Conservation (phyloP, 2,329 filamentous ascomycete species). For the Allantophomopsis cytisporea region DNA sequence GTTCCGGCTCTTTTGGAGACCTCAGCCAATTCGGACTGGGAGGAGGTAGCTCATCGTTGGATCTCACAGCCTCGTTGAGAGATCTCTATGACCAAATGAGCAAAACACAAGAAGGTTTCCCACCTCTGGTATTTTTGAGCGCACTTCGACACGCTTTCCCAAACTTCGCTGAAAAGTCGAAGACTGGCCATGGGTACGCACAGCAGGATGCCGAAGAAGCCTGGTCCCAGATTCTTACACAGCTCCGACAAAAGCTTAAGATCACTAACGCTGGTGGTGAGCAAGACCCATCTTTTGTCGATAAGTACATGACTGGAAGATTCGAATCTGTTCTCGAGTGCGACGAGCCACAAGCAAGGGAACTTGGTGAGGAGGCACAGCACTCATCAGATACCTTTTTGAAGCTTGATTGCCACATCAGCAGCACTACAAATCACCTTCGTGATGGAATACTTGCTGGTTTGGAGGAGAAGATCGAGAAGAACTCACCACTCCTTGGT, state of each 20-base stretch:
- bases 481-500: conserved; percentile 64
- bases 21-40: conserved; percentile 35
- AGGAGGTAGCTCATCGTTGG: conserved; percentile 32
- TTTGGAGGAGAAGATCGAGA: conserved; percentile 81
- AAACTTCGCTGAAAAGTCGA: conserved; percentile 84
- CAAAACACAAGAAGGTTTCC: conserved; percentile 76
- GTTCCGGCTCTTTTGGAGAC: conserved; percentile 21
- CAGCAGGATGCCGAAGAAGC: conserved; percentile 98
- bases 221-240: conserved; percentile 87
- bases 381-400: conserved; percentile 63
- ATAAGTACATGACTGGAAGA: conserved; percentile 78
- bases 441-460: conserved; percentile 75
- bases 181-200: conserved; percentile 73
- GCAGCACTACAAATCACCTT: conserved; percentile 73
- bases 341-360: conserved; percentile 66
- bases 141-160: conserved; percentile 70
- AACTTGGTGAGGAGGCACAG: conserved; percentile 58
- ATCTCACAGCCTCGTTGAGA: conserved; percentile 65
- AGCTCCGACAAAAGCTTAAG: conserved; percentile 66
- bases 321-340: conserved; percentile 72
- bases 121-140: conserved; percentile 70
- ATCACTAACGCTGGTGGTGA: conserved; percentile 33
- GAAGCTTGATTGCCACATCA: conserved; percentile 95
- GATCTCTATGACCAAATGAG: conserved; percentile 83
- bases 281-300: conserved; percentile 59